phyloP scores from a whole-genome alignment of 106 monocot species.

The Allium fistulosum region DNA sequence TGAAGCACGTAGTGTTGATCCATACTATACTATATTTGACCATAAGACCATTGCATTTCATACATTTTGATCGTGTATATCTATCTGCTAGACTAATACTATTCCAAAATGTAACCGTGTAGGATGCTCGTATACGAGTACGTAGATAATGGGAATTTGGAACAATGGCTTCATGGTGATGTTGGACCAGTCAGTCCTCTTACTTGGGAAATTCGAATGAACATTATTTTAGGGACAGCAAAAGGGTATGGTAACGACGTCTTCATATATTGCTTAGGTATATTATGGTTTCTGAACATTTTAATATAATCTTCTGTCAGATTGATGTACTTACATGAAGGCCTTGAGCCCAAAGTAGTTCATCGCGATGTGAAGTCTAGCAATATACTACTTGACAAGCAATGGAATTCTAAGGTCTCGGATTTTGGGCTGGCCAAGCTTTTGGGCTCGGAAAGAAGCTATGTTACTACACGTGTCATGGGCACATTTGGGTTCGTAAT shows the following conservation, averaged over 20 bases:
- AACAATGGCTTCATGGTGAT: conserved; percentile 94
- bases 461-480: conserved; percentile 88
- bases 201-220: conserved; percentile 79
- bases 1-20: too few relatives aligned
- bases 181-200: conserved; percentile 63
- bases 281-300: background rate
- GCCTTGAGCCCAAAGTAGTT: conserved; percentile 92
- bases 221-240: conserved; percentile 76
- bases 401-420: conserved; percentile 78
- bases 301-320: conserved; percentile 18
- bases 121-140: conserved; percentile 96
- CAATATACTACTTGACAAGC: conserved; percentile 78
- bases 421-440: conserved; percentile 95
- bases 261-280: background rate
- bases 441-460: conserved; percentile 77
- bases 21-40: too few relatives aligned
- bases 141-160: conserved; percentile 88
- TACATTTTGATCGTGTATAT: too few relatives aligned
- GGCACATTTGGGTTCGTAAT: conserved; percentile 80
- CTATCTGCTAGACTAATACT: background rate
- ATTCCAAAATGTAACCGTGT: background rate
- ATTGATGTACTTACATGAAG: conserved; percentile 86
- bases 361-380: conserved; percentile 91
- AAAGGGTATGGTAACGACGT: conserved; percentile 48
- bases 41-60: too few relatives aligned